These are phyloP conservation scores for Pythium pyrilobum DNA, from an alignment of 352 stramenopile species.

Conservation along the genomic window DNA sequence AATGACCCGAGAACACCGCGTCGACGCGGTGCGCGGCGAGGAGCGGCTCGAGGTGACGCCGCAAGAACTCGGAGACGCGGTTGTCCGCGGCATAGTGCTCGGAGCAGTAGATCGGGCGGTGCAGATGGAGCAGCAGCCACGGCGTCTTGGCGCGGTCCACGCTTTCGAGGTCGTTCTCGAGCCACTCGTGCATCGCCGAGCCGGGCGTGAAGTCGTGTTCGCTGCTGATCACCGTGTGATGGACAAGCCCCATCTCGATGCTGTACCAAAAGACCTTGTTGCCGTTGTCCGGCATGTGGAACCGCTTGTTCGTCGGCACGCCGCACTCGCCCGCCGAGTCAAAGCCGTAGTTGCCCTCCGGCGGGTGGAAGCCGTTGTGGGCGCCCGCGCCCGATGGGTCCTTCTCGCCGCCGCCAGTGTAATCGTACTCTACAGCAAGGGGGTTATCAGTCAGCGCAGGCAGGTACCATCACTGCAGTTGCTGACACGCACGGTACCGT, in stretches of 20 bases:
- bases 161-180: conserved; percentile 16
- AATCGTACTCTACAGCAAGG: conserved; percentile 7
- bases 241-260: conserved; percentile 17
- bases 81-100: conserved; percentile 1
- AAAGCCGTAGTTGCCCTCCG: conserved; percentile 11
- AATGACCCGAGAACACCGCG: conserved; percentile 18
- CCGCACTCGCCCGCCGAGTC: conserved; percentile 62
- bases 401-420: conserved; percentile 13
- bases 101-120: conserved; percentile 23
- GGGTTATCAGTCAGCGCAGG: too few species aligned
- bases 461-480: too few species aligned
- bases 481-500: conserved; percentile 1
- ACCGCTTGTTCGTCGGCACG: conserved; percentile 46
- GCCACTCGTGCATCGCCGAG: conserved; percentile 21
- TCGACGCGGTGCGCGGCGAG: conserved; percentile 18
- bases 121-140: conserved; percentile 21
- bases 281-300: conserved; percentile 35
- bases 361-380: conserved; percentile 17
- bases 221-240: conserved; percentile 22
- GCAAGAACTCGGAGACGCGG: conserved; percentile 1
- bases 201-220: conserved; percentile 23
- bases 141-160: conserved; percentile 19
- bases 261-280: conserved; percentile 27
- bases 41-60: conserved; percentile 11
- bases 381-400: conserved; percentile 12